Conservation (phyloP, 176 grass and related monocot species). For the Avena atlantica region DNA sequence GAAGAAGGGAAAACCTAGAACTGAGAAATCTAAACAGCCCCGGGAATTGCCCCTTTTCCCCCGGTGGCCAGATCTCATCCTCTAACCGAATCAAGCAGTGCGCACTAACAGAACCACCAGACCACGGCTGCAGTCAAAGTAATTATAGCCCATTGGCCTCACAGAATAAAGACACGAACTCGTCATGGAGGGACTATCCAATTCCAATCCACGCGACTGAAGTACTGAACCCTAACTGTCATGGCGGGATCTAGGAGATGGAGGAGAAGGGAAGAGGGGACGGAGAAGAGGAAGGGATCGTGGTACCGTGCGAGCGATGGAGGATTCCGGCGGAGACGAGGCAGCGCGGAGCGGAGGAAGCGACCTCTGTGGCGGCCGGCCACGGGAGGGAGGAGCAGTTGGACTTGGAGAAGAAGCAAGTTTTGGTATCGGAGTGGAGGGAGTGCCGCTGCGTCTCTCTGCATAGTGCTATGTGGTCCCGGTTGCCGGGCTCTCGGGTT, state of each 20-base stretch:
- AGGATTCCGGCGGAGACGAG: neutral
- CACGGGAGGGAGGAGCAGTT: neutral
- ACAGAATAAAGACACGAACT: neutral
- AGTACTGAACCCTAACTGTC: neutral
- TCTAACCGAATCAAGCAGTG: conserved; percentile 2
- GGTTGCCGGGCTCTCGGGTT: too few relatives aligned
- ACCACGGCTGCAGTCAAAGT: too few relatives aligned
- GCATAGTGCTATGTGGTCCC: too few relatives aligned
- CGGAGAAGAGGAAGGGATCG: neutral
- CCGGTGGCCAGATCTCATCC: conserved; percentile 13
- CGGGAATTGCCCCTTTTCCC: neutral
- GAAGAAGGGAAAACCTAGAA: neutral
- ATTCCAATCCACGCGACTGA: neutral
- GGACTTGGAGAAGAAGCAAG: conserved; percentile 19
- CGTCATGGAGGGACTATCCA: neutral
- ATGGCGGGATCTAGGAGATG: neutral
- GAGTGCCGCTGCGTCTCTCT: neutral
- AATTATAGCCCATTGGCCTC: neutral
- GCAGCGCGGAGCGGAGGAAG: neutral
- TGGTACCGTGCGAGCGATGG: neutral
- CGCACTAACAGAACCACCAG: neutral
- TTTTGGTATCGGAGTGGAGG: neutral
- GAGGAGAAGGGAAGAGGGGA: neutral
- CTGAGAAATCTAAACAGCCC: neutral
- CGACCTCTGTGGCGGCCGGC: conserved; percentile 5